Conservation (phyloP, 2,329 filamentous ascomycete genomes). For the Paracamarosporium sp. region DNA sequence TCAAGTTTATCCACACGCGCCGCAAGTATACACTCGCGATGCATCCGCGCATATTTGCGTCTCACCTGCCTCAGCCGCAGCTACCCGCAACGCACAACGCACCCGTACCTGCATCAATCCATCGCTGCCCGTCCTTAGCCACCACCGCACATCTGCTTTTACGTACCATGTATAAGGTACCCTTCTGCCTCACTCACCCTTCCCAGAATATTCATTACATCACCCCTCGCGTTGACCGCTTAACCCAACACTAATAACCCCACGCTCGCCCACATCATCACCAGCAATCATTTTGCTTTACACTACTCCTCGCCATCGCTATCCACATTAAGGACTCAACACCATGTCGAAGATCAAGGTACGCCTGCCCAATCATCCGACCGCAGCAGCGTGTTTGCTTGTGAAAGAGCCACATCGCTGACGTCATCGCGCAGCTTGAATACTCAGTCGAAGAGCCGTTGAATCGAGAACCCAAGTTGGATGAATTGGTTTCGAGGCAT, state of each 20-base stretch:
- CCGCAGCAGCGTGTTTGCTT: conserved; percentile 6
- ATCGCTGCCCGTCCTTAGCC: neutral
- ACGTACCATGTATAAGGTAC: neutral
- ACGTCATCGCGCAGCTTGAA: conserved; percentile 39
- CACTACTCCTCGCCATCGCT: neutral
- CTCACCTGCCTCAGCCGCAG: neutral
- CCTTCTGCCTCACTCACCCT: neutral
- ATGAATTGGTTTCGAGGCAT: conserved; percentile 54
- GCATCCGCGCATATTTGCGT: neutral
- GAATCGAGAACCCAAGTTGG: conserved; percentile 56
- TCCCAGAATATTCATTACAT: neutral
- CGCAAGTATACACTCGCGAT: neutral
- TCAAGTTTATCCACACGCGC: neutral
- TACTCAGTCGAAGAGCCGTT: conserved; percentile 55
- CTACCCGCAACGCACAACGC: neutral
- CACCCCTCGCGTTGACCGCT: neutral
- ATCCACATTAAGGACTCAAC: neutral
- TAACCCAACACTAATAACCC: neutral
- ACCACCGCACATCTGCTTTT: neutral
- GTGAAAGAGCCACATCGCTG: conserved; percentile 10
- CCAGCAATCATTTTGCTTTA: neutral
- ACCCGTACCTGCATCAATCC: neutral
- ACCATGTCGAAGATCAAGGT: conserved; percentile 8
- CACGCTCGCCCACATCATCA: neutral
- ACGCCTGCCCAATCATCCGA: neutral